Evolutionary conservation across 768 basidiomycete genomes (phyloP).

Genomic region (Cystofilobasidium macerans): DNA sequence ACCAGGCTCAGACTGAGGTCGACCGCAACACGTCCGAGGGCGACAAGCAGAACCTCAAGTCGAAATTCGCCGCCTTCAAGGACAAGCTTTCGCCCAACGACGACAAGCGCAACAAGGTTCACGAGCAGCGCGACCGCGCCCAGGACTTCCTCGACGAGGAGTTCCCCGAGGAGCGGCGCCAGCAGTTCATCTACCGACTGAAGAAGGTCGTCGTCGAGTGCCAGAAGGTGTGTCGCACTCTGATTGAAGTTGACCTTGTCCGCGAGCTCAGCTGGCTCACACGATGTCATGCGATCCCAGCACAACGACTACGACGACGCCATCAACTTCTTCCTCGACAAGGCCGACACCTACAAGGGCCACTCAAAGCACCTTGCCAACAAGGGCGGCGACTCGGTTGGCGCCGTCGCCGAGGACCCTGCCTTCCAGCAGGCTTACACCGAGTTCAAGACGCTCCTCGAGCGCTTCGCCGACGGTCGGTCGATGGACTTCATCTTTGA

Average conservation of each 20-base stretch:
- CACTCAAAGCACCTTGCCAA: slow-evolving; percentile 44
- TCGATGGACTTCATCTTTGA: slow-evolving; percentile 59
- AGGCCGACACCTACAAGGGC: slow-evolving; percentile 40
- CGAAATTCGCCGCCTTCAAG: slow-evolving; percentile 40
- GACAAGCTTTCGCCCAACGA: slow-evolving; percentile 61
- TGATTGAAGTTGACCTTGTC: too few species aligned
- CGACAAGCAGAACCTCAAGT: slow-evolving; percentile 33
- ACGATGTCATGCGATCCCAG: background rate
- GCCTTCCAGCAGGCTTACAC: slow-evolving; percentile 48
- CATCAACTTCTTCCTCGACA: slow-evolving; percentile 43
- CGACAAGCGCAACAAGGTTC: slow-evolving; percentile 43
- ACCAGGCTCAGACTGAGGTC: slow-evolving; percentile 28
- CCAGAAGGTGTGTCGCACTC: slow-evolving; percentile 46
- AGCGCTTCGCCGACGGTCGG: slow-evolving; percentile 73
- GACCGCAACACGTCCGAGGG: slow-evolving; percentile 2
- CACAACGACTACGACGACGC: slow-evolving; percentile 61
- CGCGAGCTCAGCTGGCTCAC: background rate
- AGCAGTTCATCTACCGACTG: slow-evolving; percentile 76
- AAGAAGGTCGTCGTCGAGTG: slow-evolving; percentile 93
- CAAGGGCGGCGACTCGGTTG: slow-evolving; percentile 38
- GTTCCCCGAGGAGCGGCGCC: slow-evolving; percentile 67
- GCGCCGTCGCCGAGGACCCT: slow-evolving; percentile 44
- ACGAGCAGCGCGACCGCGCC: slow-evolving; percentile 50
- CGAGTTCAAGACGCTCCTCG: slow-evolving; percentile 69
- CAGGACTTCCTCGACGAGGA: slow-evolving; percentile 51